Evolutionary conservation across 2,329 filamentous ascomycete species (phyloP), one percentile per base, ranked within the genome.

Genomic region (Fusarium agapanthi): DNA sequence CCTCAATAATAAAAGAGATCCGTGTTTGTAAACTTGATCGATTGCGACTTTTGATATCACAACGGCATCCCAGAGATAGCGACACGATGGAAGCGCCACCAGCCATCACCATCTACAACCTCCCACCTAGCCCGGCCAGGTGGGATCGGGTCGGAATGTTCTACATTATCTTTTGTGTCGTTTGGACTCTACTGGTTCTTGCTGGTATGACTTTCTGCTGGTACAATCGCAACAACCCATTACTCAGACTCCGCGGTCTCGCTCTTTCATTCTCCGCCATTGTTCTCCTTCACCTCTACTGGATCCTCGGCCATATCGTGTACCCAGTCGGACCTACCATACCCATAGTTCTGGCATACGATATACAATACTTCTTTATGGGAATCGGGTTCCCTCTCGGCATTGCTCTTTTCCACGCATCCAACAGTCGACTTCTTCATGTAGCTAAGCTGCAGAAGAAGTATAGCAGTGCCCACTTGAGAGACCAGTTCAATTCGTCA

Each of bases 1-100:
- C 6, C 43, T 22, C 9, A 7, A 20, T 22, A 3, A 22, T 45
- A 15, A 22, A 22, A 45, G 8, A 45, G 9, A n/a, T 5, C 3
- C 3, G 0, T n/a, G 7, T 30, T n/a, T 30, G 0, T 28, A 9
- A 6, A 0, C 14, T n/a, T 16, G 20, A 16, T n/a, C 26, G 0
- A 45, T 45, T 28, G 26, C 22, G 24, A 3, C 13, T 4, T 10
- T 22, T 4, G 5, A 26, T 28, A 5, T 11, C 9, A 5, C 5
- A 16, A 16, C 26, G 1, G 3, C 22, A 5, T 12, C 22, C 10
- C 4, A 14, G 10, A 48, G 10, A n/a, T 30, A 30, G 5, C 22
- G 28, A 48, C 10, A 48, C 10, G 3, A 48, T 48, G 45, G 28
- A 18, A 13, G 2, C 22, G 10, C 45, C 45, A n/a, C 20, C 28